Conservation (phyloP, 73 alveolate genomes). For the Paramecium octaurelia region DNA sequence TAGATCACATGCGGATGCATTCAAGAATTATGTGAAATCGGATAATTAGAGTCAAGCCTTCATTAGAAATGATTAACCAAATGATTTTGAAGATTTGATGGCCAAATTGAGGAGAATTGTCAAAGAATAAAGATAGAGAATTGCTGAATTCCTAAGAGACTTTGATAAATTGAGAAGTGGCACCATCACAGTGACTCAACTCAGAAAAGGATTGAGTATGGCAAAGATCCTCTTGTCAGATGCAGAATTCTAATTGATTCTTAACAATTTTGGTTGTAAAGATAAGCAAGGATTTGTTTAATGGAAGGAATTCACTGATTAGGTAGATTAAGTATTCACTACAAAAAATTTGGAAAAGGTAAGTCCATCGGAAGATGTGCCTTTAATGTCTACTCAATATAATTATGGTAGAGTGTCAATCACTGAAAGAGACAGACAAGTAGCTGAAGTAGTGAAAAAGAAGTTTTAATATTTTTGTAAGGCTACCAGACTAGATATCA, state of each 20-base stretch:
- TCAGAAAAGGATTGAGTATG: constrained; percentile 92
- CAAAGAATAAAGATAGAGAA: constrained; percentile 81
- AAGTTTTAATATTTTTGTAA: constrained; percentile 69
- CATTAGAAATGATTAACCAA: constrained; percentile 75
- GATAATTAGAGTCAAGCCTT: constrained; percentile 52
- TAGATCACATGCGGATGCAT: constrained; percentile 60
- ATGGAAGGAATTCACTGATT: constrained; percentile 91
- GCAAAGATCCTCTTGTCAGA: constrained; percentile 84
- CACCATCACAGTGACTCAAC: constrained; percentile 80
- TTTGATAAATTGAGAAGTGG: constrained; percentile 94
- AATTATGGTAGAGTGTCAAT: constrained; percentile 79
- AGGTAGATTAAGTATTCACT: constrained; percentile 87
- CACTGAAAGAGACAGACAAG: constrained; percentile 67
- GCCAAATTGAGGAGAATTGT: constrained; percentile 80
- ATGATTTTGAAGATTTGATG: constrained; percentile 87
- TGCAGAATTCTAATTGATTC: constrained; percentile 80
- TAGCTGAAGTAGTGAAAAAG: constrained; percentile 69
- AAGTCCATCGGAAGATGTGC: constrained; percentile 72
- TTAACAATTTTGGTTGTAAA: constrained; percentile 69
- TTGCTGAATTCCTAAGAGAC: constrained; percentile 93
- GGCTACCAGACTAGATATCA: constrained; percentile 84
- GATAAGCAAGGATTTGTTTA: constrained; percentile 73
- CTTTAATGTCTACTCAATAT: constrained; percentile 73
- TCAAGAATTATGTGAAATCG: constrained; percentile 43
- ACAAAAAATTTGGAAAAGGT: constrained; percentile 84